Evolutionary conservation across 768 basidiomycete genomes (phyloP), one percentile per base, ranked within the genome.

Genomic region (Exidia glandulosa): DNA sequence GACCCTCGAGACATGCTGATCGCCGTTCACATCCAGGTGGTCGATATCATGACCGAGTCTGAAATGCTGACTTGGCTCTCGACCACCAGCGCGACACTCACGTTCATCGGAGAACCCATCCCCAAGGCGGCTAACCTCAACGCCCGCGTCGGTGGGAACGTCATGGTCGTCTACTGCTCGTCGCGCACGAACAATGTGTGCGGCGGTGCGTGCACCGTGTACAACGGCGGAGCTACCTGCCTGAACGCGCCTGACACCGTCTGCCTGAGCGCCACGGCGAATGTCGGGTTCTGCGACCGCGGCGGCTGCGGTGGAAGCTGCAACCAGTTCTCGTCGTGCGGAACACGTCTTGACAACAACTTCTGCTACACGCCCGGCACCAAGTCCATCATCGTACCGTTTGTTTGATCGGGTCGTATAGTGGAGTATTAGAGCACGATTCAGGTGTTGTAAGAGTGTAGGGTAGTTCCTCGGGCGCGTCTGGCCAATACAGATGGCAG

Each of bases 341-440:
- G 69, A 3, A 66, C 64, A 31, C 56, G 34, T 10, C 32, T 74
- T 60, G 64, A 66, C 27, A 63, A 64, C 36, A 61, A 60, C 0
- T 72, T 74, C 58, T 74, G 73, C 62, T 64, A 13, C 52, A 71
- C 71, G 3, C 70, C 71, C 14, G 65, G 65, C 7, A 72, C 71
- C 1, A 25, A 34, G 3, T 72, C 71, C 2, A 72, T 74, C 58
- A 25, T 59, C 14, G 52, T 64, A 2, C 63, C 36, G 9, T 37
- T 37, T 19, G 36, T 37, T 9, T 37, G 36, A 37, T n/a, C n/a
- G n/a, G n/a, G n/a, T n/a, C n/a, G n/a, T n/a, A n/a, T n/a, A n/a
- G n/a, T n/a, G n/a, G n/a, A n/a, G n/a, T n/a, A n/a, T n/a, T n/a
- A n/a, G n/a, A n/a, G n/a, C n/a, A n/a, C n/a, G n/a, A n/a, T n/a